These are phyloP conservation scores for Raphanus sativus DNA, from an alignment of 345 rosid genomes.

Conservation along the genomic window DNA sequence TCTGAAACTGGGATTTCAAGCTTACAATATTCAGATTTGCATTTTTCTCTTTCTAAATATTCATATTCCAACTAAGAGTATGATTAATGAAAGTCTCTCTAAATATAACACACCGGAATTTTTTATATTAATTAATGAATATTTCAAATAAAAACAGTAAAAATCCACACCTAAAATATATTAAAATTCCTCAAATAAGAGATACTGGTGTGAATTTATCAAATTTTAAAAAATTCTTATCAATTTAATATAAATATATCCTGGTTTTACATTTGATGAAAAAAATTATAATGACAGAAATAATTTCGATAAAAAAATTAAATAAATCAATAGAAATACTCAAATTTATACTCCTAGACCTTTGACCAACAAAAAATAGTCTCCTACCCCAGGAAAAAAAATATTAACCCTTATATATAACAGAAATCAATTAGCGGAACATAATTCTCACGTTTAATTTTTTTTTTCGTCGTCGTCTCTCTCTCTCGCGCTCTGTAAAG, in stretches of 20 bases:
- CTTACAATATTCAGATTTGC: not conserved
- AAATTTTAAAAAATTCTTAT: not conserved
- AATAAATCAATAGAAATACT: not conserved
- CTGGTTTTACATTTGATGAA: not conserved
- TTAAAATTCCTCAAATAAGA: not conserved
- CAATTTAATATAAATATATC: not conserved
- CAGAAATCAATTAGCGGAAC: not conserved
- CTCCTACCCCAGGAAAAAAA: not conserved
- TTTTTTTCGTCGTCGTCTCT: not conserved
- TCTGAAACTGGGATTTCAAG: not conserved
- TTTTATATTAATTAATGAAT: too few species aligned
- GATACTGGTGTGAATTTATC: not conserved
- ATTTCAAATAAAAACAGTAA: too few species aligned
- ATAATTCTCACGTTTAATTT: not conserved
- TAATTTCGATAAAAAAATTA: not conserved
- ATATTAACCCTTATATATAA: conserved; percentile 4
- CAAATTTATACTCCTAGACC: not conserved
- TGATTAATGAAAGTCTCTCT: not conserved
- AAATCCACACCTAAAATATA: not conserved
- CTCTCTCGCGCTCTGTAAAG: not conserved
- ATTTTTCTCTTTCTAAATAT: not conserved
- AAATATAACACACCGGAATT: too few species aligned
- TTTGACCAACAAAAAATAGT: not conserved
- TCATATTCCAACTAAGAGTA: not conserved
- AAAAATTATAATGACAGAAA: not conserved